Evolutionary conservation across 495 filamentous ascomycete species (phyloP).

Genomic region (Aspergillus sclerotioniger): DNA sequence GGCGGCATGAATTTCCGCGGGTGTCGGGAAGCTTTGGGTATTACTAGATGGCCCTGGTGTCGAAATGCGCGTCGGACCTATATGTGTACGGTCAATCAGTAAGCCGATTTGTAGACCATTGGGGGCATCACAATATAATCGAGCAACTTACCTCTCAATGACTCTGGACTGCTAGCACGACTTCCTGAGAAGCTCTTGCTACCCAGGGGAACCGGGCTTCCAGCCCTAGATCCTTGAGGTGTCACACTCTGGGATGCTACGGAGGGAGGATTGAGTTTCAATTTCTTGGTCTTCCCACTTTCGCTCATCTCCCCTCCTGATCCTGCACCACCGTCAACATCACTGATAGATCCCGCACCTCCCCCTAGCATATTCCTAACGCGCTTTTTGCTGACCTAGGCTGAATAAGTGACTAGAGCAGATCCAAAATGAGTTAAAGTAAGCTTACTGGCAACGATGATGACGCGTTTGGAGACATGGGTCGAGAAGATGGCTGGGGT

Average conservation of each 20-base stretch:
- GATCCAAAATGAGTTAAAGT: neutral
- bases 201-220: slow-evolving; percentile 45
- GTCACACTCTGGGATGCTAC: slow-evolving; percentile 49
- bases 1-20: slow-evolving; percentile 68
- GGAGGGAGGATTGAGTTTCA: slow-evolving; percentile 58
- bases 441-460: slow-evolving; percentile 34
- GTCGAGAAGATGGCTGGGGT: slow-evolving; percentile 57
- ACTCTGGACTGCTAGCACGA: slow-evolving; percentile 41
- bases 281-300: slow-evolving; percentile 64
- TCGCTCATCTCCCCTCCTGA: slow-evolving; percentile 68
- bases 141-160: slow-evolving; percentile 29
- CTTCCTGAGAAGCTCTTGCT: slow-evolving; percentile 31
- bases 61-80: slow-evolving; percentile 33
- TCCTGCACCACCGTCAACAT: slow-evolving; percentile 72
- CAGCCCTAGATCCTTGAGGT: slow-evolving; percentile 55
- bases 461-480: slow-evolving; percentile 46
- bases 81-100: neutral
- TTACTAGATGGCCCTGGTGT: slow-evolving; percentile 30
- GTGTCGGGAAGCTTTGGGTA: slow-evolving; percentile 49
- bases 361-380: slow-evolving; percentile 37
- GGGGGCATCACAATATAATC: neutral
- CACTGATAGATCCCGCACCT: slow-evolving; percentile 67
- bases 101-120: slow-evolving; percentile 3
- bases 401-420: slow-evolving; percentile 20
- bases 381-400: slow-evolving; percentile 47